Conservation (phyloP, 495 filamentous ascomycete genomes). For the Lichina pygmaea region DNA sequence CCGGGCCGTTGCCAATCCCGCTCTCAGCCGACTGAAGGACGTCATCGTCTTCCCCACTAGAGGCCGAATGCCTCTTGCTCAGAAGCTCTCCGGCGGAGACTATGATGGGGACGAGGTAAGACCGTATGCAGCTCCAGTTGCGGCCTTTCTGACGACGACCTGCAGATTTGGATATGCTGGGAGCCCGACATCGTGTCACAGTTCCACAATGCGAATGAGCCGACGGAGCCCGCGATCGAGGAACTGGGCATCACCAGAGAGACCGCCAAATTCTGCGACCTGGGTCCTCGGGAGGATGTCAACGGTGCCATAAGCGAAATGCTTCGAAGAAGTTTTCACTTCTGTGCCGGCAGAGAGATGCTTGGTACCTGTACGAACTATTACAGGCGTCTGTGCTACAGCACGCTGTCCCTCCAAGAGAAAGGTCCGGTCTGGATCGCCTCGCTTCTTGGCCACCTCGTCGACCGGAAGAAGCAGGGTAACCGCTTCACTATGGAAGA, state of each 20-base stretch:
- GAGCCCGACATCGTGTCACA: conserved; percentile 41
- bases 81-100: conserved; percentile 73
- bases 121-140: background rate
- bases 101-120: conserved; percentile 64
- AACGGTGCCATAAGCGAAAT: background rate
- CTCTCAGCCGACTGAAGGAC: conserved; percentile 53
- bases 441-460: conserved; percentile 46
- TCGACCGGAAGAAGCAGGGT: conserved; percentile 63
- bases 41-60: conserved; percentile 62
- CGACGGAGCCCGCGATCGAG: conserved; percentile 18
- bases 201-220: conserved; percentile 46
- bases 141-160: background rate
- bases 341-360: conserved; percentile 35
- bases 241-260: conserved; percentile 33
- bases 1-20: conserved; percentile 29
- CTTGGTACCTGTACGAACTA: conserved; percentile 52
- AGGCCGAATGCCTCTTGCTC: conserved; percentile 43
- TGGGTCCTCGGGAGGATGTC: conserved; percentile 6
- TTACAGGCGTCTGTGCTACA: conserved; percentile 45
- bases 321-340: conserved; percentile 10
- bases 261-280: conserved; percentile 19
- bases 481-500: conserved; percentile 30
- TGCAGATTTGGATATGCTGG: conserved; percentile 57
- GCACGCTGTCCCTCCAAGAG: conserved; percentile 26
- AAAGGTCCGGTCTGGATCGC: conserved; percentile 28